These are phyloP conservation scores for Kalaharituber pfeilii DNA, from an alignment of 2,329 filamentous ascomycete genomes.

Conservation along the genomic window DNA sequence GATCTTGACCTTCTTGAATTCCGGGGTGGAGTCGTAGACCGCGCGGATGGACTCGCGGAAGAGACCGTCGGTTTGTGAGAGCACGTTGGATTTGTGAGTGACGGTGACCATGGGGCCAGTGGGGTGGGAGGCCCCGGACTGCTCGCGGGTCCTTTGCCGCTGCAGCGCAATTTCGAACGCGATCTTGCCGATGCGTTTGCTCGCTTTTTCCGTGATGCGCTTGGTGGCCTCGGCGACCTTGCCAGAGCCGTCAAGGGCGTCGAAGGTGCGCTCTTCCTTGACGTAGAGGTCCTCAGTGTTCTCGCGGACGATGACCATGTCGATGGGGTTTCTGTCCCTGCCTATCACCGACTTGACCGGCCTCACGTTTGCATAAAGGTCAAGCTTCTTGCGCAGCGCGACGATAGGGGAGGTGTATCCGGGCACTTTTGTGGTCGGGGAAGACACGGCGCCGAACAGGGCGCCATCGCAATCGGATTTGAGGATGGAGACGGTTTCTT, in stretches of 20 bases:
- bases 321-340: constrained; percentile 44
- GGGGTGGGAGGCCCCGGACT: constrained; percentile 39
- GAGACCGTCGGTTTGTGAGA: constrained; percentile 88
- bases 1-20: constrained; percentile 48
- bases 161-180: constrained; percentile 86
- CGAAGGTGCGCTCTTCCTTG: constrained; percentile 80
- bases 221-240: constrained; percentile 96
- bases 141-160: constrained; percentile 59
- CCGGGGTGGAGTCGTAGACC: constrained; percentile 31
- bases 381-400: constrained; percentile 81
- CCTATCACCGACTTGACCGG: constrained; percentile 63
- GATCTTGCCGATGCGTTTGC: constrained; percentile 72
- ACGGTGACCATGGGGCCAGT: constrained; percentile 66
- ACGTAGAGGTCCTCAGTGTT: constrained; percentile 92
- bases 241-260: constrained; percentile 47
- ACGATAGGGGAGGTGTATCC: constrained; percentile 97
- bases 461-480: constrained; percentile 87
- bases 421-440: constrained; percentile 71
- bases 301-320: constrained; percentile 95
- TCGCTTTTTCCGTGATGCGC: constrained; percentile 77
- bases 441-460: constrained; percentile 81
- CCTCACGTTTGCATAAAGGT: constrained; percentile 93
- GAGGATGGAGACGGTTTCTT: constrained; percentile 76
- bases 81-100: constrained; percentile 95
- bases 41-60: constrained; percentile 64